Conservation (phyloP, 129 eudicot species). For the Centella asiatica region DNA sequence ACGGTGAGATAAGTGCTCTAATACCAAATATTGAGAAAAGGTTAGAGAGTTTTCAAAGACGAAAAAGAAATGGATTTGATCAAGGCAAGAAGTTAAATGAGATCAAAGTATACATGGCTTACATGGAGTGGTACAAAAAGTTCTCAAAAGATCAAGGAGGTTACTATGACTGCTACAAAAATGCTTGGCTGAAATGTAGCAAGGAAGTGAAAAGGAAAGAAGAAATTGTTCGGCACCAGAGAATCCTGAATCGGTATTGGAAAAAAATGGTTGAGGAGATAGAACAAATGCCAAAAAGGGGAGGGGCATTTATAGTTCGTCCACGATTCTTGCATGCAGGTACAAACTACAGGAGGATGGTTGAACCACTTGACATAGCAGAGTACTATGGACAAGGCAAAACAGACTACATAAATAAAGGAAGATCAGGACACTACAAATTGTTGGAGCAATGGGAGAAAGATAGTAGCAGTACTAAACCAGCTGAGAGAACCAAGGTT, state of each 20-base stretch:
- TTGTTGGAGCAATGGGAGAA: slow-evolving; percentile 36
- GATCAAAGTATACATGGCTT: slow-evolving; percentile 28
- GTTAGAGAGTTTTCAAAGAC: neutral
- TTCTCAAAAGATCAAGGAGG: slow-evolving; percentile 10
- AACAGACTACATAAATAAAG: slow-evolving; percentile 9
- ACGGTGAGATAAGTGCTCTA: slow-evolving; percentile 8
- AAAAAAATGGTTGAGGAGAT: slow-evolving; percentile 12
- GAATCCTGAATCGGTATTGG: slow-evolving; percentile 30
- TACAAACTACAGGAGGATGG: slow-evolving; percentile 40
- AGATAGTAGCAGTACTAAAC: slow-evolving; percentile 14
- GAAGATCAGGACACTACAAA: slow-evolving; percentile 25
- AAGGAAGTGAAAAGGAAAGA: slow-evolving; percentile 6
- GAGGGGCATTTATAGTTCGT: slow-evolving; percentile 13
- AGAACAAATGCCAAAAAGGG: slow-evolving; percentile 35
- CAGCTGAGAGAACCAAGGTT: slow-evolving; percentile 18
- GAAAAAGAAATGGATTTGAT: slow-evolving; percentile 12
- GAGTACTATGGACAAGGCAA: slow-evolving; percentile 26
- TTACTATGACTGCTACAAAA: slow-evolving; percentile 35
- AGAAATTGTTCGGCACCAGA: slow-evolving; percentile 10
- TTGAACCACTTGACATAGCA: slow-evolving; percentile 54
- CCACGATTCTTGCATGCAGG: slow-evolving; percentile 28
- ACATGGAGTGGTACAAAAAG: slow-evolving; percentile 52
- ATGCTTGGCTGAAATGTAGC: neutral
- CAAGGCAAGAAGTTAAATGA: slow-evolving; percentile 31
- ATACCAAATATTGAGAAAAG: slow-evolving; percentile 10